These are phyloP conservation scores for Cantharellus anzutake DNA, from an alignment of 768 basidiomycete species.

Conservation along the genomic window DNA sequence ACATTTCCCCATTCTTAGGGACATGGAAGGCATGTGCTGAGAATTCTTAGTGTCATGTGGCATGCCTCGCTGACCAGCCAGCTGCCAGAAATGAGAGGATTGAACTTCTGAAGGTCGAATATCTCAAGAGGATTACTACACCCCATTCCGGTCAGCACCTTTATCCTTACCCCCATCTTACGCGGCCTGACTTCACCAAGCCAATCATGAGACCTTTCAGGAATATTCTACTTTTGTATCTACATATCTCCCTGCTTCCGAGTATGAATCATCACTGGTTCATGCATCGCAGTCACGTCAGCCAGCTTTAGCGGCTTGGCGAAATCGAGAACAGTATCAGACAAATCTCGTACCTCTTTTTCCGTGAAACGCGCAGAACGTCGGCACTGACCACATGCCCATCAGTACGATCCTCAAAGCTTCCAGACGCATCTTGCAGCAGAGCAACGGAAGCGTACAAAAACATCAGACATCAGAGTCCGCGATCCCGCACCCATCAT, in stretches of 20 bases:
- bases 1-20: neutral
- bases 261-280: slow-evolving; percentile 63
- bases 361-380: neutral
- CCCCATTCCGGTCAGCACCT: slow-evolving; percentile 48
- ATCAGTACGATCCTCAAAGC: slow-evolving; percentile 22
- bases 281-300: slow-evolving; percentile 55
- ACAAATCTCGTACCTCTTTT: slow-evolving; percentile 31
- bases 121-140: slow-evolving; percentile 48
- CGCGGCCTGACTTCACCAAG: slow-evolving; percentile 20
- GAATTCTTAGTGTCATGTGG: neutral
- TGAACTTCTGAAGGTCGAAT: slow-evolving; percentile 33
- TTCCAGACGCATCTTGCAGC: slow-evolving; percentile 43
- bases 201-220: slow-evolving; percentile 62
- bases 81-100: slow-evolving; percentile 25
- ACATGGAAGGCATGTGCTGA: neutral
- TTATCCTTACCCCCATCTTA: neutral
- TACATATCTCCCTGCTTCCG: slow-evolving; percentile 43
- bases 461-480: slow-evolving; percentile 19
- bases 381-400: neutral
- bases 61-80: neutral
- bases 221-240: slow-evolving; percentile 83
- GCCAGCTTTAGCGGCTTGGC: slow-evolving; percentile 38
- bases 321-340: slow-evolving; percentile 46
- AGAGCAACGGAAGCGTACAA: slow-evolving; percentile 23
- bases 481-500: slow-evolving; percentile 26